These are phyloP conservation scores for Linderina pennispora DNA, from an alignment of 192 early-diverging fungal species.

Conservation along the genomic window DNA sequence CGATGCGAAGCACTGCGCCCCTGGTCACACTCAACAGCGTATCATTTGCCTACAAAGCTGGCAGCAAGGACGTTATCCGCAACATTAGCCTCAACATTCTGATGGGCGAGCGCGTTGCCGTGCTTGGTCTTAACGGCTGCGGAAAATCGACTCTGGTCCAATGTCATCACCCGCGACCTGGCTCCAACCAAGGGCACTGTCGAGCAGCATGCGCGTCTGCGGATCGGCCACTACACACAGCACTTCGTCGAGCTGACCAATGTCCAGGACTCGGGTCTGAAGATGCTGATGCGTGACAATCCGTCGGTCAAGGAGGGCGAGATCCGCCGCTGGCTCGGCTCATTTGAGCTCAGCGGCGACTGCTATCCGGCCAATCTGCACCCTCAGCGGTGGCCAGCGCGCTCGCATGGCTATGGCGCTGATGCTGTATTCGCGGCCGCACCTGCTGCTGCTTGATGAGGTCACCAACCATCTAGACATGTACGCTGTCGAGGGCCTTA, in stretches of 20 bases:
- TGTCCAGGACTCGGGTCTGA: conserved; percentile 47
- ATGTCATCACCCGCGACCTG: conserved; percentile 60
- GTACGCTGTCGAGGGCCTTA: conserved; percentile 70
- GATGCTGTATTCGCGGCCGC: conserved; percentile 56
- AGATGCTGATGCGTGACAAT: conserved; percentile 40
- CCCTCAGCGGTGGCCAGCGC: conserved; percentile 78
- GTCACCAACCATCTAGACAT: conserved; percentile 90
- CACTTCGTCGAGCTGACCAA: conserved; percentile 62
- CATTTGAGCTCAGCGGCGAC: conserved; percentile 66
- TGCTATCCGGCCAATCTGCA: conserved; percentile 54
- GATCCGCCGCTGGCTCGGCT: conserved; percentile 65
- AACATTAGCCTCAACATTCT: conserved; percentile 68
- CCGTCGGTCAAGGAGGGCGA: conserved; percentile 53
- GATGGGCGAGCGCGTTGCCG: conserved; percentile 59
- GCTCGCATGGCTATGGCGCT: conserved; percentile 71
- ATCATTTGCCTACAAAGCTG: conserved; percentile 29
- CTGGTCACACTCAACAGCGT: conserved; percentile 62
- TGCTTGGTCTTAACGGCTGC: conserved; percentile 80
- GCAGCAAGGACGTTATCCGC: conserved; percentile 40
- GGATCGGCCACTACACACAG: conserved; percentile 82
- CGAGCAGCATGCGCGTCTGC: conserved; percentile 53
- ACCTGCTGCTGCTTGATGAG: conserved; percentile 72
- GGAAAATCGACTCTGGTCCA: conserved; percentile 78
- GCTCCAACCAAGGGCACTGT: conserved; percentile 60
- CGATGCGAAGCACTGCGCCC: conserved; percentile 58